Conservation (phyloP, 2,329 filamentous ascomycete genomes). For the Sphaerulina populicola region DNA sequence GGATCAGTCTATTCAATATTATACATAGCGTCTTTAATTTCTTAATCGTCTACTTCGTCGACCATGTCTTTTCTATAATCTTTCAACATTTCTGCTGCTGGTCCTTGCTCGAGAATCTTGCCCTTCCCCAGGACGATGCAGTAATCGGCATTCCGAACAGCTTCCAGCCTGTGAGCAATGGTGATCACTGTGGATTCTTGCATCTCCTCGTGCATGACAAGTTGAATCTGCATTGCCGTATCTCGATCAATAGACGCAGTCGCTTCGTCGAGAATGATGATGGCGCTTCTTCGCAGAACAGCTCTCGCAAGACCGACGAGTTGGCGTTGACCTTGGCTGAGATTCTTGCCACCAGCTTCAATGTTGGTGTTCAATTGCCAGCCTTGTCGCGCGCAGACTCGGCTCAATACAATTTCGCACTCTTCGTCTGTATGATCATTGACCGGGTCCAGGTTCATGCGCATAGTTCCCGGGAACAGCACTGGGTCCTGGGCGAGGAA, state of each 20-base stretch:
- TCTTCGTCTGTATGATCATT: slow-evolving; percentile 49
- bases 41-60: slow-evolving; percentile 9
- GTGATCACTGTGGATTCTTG: slow-evolving; percentile 54
- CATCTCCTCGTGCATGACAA: slow-evolving; percentile 50
- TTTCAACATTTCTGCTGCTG: slow-evolving; percentile 27
- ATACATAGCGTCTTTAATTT: not conserved
- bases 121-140: slow-evolving; percentile 49
- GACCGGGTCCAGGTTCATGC: slow-evolving; percentile 55
- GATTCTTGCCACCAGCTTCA: slow-evolving; percentile 53
- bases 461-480: slow-evolving; percentile 54
- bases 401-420: slow-evolving; percentile 46
- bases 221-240: slow-evolving; percentile 50
- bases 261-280: slow-evolving; percentile 59
- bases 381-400: slow-evolving; percentile 48
- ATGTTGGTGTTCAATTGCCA: slow-evolving; percentile 51
- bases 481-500: slow-evolving; percentile 62
- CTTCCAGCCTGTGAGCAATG: slow-evolving; percentile 57
- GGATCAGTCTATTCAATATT: not conserved
- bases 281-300: slow-evolving; percentile 51
- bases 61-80: slow-evolving; percentile 8
- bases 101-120: slow-evolving; percentile 36
- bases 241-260: slow-evolving; percentile 58
- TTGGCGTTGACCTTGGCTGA: slow-evolving; percentile 58
- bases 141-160: slow-evolving; percentile 51
- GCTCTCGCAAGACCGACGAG: slow-evolving; percentile 57